A percentile compares a stretch with the other conserved stretches of the same genome.
Conservation (phyloP, 306 rosid genomes). For the Quercus bicolor region DNA sequence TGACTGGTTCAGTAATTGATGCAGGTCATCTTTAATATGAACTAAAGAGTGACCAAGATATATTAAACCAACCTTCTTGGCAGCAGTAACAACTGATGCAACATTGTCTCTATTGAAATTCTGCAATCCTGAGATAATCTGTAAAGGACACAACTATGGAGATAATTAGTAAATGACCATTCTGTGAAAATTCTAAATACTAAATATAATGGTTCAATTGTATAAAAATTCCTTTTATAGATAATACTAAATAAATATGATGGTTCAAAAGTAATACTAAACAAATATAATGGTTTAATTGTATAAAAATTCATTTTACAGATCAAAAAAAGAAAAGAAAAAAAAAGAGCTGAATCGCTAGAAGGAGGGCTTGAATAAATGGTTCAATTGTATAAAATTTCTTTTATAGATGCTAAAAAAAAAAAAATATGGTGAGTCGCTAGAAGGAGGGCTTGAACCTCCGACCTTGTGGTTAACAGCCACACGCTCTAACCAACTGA, state of each 20-base stretch:
- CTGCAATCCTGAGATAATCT: constrained; percentile 92
- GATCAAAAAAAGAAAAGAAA: no score
- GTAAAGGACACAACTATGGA: constrained; percentile 16
- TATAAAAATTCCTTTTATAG: no score
- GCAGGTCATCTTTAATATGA: background rate
- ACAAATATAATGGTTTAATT: no score
- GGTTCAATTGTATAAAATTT: no score
- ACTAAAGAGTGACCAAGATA: background rate
- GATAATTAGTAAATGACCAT: no score
- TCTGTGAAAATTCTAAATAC: no score
- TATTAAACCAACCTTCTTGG: constrained; percentile 63
- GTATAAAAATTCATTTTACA: no score
- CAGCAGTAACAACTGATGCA: constrained; percentile 83
- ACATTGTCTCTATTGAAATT: constrained; percentile 74
- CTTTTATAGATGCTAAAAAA: no score
- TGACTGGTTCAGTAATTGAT: background rate
- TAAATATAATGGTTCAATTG: no score
- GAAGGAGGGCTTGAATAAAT: no score
- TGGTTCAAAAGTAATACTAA: no score
- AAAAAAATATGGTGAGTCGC: background rate
- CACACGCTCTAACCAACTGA: background rate
- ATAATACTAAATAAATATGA: background rate
- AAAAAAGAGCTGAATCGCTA: no score
- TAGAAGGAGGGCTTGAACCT: background rate
- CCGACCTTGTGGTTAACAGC: background rate